Percentiles rank a stretch among this genome's conserved stretches.
phyloP scores from a whole-genome alignment of 495 filamentous ascomycete genomes.

The Talaromyces stipitatus region DNA sequence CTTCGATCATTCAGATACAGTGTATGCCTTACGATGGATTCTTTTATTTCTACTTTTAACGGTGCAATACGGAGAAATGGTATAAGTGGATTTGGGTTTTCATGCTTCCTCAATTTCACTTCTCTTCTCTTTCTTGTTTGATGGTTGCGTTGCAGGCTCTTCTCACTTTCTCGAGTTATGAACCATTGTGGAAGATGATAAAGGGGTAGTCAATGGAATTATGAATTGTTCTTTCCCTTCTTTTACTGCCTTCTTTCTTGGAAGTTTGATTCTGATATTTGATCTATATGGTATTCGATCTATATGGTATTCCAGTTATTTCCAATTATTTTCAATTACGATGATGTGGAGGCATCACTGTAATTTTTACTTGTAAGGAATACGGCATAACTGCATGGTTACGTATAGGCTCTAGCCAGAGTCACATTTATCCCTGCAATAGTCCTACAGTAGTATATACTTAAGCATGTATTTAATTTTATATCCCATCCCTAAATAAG shows the following conservation, averaged over 20 bases:
- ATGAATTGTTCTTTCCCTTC: neutral
- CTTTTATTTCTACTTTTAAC: neutral
- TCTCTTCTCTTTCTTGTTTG: neutral
- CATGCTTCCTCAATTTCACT: neutral
- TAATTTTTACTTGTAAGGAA: no score
- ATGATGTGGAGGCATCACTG: no score
- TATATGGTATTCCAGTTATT: no score
- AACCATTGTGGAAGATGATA: neutral
- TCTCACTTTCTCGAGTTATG: neutral
- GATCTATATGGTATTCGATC: no score
- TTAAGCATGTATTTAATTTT: no score
- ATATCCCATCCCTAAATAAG: no score
- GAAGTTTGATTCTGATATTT: neutral
- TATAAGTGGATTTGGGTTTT: neutral
- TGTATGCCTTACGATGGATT: neutral
- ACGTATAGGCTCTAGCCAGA: no score
- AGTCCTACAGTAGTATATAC: no score
- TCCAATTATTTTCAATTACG: no score
- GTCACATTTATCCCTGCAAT: no score
- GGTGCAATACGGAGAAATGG: slow-evolving; percentile 1
- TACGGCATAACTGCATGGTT: no score
- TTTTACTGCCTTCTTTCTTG: neutral
- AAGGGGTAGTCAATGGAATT: neutral
- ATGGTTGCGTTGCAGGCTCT: neutral
- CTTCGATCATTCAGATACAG: neutral